Evolutionary conservation across 1,284 basidiomycete species (phyloP).

Genomic region (Leucocoprinus gongylophorus): DNA sequence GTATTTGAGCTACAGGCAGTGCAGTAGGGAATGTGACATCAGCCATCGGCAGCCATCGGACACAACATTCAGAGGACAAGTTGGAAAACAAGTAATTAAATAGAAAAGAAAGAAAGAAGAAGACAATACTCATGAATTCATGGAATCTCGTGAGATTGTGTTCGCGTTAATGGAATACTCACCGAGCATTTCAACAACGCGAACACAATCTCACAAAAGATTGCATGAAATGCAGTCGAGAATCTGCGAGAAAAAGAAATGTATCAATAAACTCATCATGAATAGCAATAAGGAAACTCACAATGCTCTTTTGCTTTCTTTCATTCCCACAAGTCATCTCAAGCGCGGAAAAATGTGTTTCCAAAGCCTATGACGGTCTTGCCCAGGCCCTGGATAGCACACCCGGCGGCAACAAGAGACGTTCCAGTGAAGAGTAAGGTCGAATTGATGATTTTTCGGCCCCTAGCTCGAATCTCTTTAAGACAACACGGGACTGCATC

Average conservation of each 20-base stretch:
- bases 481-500: neutral
- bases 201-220: neutral
- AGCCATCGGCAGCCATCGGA: neutral
- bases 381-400: neutral
- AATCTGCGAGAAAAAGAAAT: neutral
- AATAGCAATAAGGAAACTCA: neutral
- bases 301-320: neutral
- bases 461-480: neutral
- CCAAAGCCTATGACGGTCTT: constrained; percentile 3
- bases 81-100: neutral
- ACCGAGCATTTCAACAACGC: neutral
- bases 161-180: neutral
- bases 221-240: neutral
- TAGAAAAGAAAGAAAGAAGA: neutral
- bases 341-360: neutral
- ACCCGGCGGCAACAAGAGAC: neutral
- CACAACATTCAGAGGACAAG: neutral
- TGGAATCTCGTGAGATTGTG: neutral
- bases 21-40: neutral
- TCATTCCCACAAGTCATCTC: neutral
- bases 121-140: neutral
- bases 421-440: neutral
- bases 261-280: neutral
- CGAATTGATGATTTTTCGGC: neutral
- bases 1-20: neutral